Evolutionary conservation across 768 basidiomycete species (phyloP).

Genomic region (Boletus insuetus): DNA sequence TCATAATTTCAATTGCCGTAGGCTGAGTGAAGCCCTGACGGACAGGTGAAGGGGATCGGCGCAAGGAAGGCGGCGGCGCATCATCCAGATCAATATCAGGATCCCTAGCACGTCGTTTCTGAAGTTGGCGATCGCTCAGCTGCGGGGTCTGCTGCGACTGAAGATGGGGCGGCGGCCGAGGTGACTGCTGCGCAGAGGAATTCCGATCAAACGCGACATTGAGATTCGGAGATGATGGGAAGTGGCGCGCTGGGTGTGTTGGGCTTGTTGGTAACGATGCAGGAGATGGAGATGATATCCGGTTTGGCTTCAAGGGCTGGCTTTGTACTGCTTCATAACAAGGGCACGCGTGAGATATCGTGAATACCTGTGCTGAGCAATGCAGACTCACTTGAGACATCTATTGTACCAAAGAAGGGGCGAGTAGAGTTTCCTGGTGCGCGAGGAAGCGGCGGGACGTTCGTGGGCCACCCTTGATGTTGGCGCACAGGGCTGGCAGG

Average conservation of each 20-base stretch:
- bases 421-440: conserved; percentile 16
- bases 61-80: conserved; percentile 42
- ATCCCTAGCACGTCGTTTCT: conserved; percentile 22
- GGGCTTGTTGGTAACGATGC: conserved; percentile 25
- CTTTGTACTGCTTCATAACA: not conserved
- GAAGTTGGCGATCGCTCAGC: conserved; percentile 25
- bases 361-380: not conserved
- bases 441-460: conserved; percentile 30
- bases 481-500: conserved; percentile 16
- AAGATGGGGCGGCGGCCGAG: conserved; percentile 10
- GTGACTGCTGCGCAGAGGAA: conserved; percentile 10
- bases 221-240: conserved; percentile 20
- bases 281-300: conserved; percentile 8
- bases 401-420: conserved; percentile 11
- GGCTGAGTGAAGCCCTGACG: conserved; percentile 14
- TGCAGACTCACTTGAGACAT: conserved; percentile 12
- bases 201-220: conserved; percentile 24
- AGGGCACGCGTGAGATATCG: conserved; percentile 4
- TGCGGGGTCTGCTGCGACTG: conserved; percentile 15
- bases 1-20: conserved; percentile 31
- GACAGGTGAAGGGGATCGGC: conserved; percentile 34
- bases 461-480: conserved; percentile 21
- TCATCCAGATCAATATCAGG: conserved; percentile 39
- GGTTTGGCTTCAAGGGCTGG: conserved; percentile 11
- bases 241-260: conserved; percentile 10